Evolutionary conservation across 2,329 filamentous ascomycete species (phyloP).

Genomic region (Meredithiella fracta): DNA sequence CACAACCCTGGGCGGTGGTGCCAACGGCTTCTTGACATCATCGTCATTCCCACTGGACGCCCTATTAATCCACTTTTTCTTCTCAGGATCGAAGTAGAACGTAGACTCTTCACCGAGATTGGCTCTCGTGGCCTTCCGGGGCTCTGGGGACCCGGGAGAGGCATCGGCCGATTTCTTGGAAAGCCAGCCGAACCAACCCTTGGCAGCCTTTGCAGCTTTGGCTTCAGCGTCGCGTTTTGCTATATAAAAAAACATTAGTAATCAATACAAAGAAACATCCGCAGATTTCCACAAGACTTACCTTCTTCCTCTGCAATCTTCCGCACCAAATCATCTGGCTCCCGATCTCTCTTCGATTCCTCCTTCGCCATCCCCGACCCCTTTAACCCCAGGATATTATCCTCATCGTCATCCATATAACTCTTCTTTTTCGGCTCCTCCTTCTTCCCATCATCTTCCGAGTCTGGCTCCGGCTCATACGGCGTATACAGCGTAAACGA

Average conservation of each 20-base stretch:
- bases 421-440: slow-evolving; percentile 50
- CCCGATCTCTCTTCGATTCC: slow-evolving; percentile 49
- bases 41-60: slow-evolving; percentile 57
- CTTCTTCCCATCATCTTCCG: slow-evolving; percentile 26
- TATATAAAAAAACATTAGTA: slow-evolving; percentile 18
- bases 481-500: slow-evolving; percentile 43
- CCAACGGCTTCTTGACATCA: slow-evolving; percentile 46
- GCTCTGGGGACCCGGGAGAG: slow-evolving; percentile 24
- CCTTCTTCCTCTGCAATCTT: slow-evolving; percentile 65
- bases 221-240: slow-evolving; percentile 43
- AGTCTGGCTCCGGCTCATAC: slow-evolving; percentile 34
- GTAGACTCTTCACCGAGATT: slow-evolving; percentile 88
- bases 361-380: slow-evolving; percentile 29
- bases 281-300: slow-evolving; percentile 23
- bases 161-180: slow-evolving; percentile 44
- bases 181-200: slow-evolving; percentile 80
- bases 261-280: not conserved
- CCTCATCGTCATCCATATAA: slow-evolving; percentile 69
- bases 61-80: slow-evolving; percentile 98
- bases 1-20: slow-evolving; percentile 58
- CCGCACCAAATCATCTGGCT: slow-evolving; percentile 67
- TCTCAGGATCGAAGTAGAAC: slow-evolving; percentile 88
- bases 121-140: slow-evolving; percentile 61
- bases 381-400: slow-evolving; percentile 39
- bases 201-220: slow-evolving; percentile 29